Base-by-base conservation (phyloP, 176 grass and related monocot species). In the Olyra latifolia region DNA sequence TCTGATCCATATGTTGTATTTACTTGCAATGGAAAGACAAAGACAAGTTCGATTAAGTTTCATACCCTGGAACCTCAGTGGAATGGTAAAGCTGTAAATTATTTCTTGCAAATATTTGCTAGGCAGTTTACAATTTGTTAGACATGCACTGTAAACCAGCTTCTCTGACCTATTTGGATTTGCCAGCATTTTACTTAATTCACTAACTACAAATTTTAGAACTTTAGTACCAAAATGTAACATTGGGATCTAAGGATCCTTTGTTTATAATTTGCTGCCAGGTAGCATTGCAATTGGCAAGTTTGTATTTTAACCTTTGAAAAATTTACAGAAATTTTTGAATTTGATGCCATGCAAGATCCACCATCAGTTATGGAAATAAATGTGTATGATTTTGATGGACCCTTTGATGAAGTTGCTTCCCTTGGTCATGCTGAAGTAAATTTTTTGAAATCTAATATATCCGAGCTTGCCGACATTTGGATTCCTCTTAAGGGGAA, bases 1-100 rank as follows among this genome's bases (percentile, higher is more conserved):
- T 95, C 95, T 87, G 95, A 98, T 85, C 92, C 95, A 50, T 98
- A 93, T 91, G 95, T 98, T 44, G 90, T 98, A 70, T 95, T 95
- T 83, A 93, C 90, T 65, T 95, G 95, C 83, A 98, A 98, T 78
- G 92, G 95, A 42, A 89, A 92, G 87, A 82, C 80, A 75, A 95
- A 89, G 76, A 95, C 95, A 75, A 98, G 95, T 81, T 98, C 95
- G 6, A 95, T 98, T 64, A 98, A 93, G 54, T 98, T 98, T 72
- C 95, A 95, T 25, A 93, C 92, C 7, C 81, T 91, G 66, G 83
- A 92, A 32, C 95, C 95, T 88, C 92, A 94, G 32, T 98, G 95
- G 95, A 98, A 98, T 47, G 95, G 95, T 95, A 98, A 86, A 58
- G 17, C 38, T 85, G 24, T 14, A 47, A 5, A 22, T 48, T 35